Evolutionary conservation across 2,329 filamentous ascomycete species (phyloP).

Genomic region (Ophiostoma populinum): DNA sequence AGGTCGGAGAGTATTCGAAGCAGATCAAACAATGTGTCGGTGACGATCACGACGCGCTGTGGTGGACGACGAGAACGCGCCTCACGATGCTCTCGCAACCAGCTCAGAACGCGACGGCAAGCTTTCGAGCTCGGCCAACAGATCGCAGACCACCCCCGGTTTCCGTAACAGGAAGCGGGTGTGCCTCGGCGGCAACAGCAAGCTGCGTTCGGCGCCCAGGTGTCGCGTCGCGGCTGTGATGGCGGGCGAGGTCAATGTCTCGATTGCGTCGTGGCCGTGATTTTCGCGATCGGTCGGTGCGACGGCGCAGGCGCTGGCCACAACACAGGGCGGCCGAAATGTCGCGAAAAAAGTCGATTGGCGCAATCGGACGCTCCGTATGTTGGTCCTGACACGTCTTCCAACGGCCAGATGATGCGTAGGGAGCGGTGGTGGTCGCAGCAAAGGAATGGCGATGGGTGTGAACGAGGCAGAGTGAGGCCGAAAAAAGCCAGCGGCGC

Average conservation of each 20-base stretch:
- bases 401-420: constrained; percentile 23
- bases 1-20: too few relatives aligned
- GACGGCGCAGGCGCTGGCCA: not conserved
- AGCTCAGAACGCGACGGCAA: not conserved
- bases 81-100: not conserved
- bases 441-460: constrained; percentile 18
- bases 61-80: too few relatives aligned
- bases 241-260: constrained; percentile 13
- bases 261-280: not conserved
- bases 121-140: not conserved
- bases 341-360: constrained; percentile 4
- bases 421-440: constrained; percentile 2
- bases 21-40: too few relatives aligned
- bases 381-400: constrained; percentile 33
- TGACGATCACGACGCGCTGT: too few relatives aligned
- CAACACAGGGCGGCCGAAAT: constrained; percentile 11
- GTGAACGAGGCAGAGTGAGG: constrained; percentile 19
- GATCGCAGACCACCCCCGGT: constrained; percentile 14
- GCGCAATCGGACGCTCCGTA: constrained; percentile 12
- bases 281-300: not conserved
- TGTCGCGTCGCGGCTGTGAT: constrained; percentile 15
- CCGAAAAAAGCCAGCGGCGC: constrained; percentile 4
- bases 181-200: constrained; percentile 14
- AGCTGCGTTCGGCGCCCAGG: constrained; percentile 27
- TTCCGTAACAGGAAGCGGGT: constrained; percentile 20